Evolutionary conservation across 306 rosid genomes (phyloP), one percentile per base, ranked within the genome.

Genomic region (Glycine latifolia): DNA sequence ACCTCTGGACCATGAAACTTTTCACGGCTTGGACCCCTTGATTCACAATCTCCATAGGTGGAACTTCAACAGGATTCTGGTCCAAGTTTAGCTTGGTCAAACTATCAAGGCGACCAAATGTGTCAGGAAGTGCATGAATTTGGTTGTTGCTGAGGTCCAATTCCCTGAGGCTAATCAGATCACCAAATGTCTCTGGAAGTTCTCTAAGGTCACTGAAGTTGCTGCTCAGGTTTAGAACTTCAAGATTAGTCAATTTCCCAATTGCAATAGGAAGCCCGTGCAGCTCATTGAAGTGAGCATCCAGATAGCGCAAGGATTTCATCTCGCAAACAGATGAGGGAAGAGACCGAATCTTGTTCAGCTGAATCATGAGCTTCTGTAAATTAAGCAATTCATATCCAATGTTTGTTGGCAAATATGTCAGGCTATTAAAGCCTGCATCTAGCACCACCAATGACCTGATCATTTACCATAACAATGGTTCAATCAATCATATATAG

Each of bases 381-480:
- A 96, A 87, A 63, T 82, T 83, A 41, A 37, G 85, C 79, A 96
- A 73, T 73, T 92, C 97, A 50, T 50, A 83, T 78, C 99, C 99
- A 47, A 96, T 88, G 91, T 96, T 92, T 60, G 99, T 96, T 73
- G 99, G 99, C 94, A 96, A 88, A 90, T 93, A 96, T n/a, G 91
- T 14, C 35, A 96, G 87, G 79, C 79, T 50, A 87, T 93, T 96
- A 90, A 89, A 96, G 90, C 98, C 89, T 60, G 81, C 97, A 85
- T 96, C 94, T 81, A 96, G 83, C 92, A 91, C 98, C 87, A 93
- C 98, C 91, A 96, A 82, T 61, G 98, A 93, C 90, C 99, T 96
- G 86, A 62, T 63, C 74, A 85, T 79, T 82, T 43, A 77, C 81
- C 49, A 80, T n/a, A 44, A 46, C 37, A 35, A 55, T 61, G 66